These are phyloP conservation scores for Yamadazyma conglobata DNA, from an alignment of 1,139 yeast genomes.

Conservation along the genomic window DNA sequence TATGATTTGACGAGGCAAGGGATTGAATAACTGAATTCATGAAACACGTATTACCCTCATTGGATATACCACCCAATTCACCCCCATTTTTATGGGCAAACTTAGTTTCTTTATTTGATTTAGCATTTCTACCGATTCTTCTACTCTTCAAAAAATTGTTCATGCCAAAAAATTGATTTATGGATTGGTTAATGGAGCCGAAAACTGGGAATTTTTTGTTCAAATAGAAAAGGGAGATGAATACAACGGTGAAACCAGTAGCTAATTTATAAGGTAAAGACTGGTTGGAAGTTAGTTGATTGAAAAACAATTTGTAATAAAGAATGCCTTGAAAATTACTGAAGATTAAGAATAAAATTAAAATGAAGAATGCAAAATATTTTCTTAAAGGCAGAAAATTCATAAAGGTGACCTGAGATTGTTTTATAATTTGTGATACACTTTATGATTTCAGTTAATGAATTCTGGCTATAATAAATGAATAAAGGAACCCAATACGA, in stretches of 20 bases:
- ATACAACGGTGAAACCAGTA: conserved; percentile 9
- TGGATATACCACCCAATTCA: conserved; percentile 76
- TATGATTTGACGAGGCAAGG: conserved; percentile 68
- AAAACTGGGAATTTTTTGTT: conserved; percentile 6
- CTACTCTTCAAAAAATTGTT: conserved; percentile 9
- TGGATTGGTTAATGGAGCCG: conserved; percentile 3
- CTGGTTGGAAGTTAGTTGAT: conserved; percentile 3
- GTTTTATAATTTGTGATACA: too few relatives aligned
- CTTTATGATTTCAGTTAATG: too few relatives aligned
- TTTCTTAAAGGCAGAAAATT: conserved; percentile 5
- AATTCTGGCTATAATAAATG: too few relatives aligned
- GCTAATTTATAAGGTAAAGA: conserved; percentile 9
- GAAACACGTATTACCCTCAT: conserved; percentile 91
- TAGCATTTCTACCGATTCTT: conserved; percentile 10
- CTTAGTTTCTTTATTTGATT: conserved; percentile 25
- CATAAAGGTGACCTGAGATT: too few relatives aligned
- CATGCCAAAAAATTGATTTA: conserved; percentile 8
- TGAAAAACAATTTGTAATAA: conserved; percentile 7
- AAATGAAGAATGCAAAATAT: conserved; percentile 5
- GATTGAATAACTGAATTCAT: conserved; percentile 89
- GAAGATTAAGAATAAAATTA: conserved; percentile 3
- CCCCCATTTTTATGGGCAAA: conserved; percentile 59
- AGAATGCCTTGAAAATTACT: not conserved
- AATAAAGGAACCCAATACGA: too few relatives aligned
- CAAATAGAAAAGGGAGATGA: conserved; percentile 7